phyloP scores from a whole-genome alignment of 2,329 filamentous ascomycete species.

The Ascomycota sp. region DNA sequence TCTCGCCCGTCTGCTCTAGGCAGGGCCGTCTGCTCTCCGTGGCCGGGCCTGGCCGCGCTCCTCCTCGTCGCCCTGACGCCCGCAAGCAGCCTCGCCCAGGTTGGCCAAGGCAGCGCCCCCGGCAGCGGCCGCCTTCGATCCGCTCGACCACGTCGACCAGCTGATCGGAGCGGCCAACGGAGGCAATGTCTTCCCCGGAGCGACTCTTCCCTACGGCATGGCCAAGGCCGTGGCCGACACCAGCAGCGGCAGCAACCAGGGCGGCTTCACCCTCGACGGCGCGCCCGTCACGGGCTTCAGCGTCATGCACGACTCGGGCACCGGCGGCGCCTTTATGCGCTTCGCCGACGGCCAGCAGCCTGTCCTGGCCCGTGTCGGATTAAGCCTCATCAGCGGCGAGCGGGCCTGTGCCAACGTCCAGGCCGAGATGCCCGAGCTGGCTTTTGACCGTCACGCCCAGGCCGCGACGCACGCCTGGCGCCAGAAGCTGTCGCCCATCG shows the following conservation, averaged over 20 bases:
- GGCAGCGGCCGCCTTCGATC: too few species aligned
- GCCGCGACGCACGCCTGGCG: conserved; percentile 38
- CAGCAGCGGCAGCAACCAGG: conserved; percentile 25
- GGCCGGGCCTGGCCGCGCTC: too few species aligned
- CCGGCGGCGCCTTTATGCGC: conserved; percentile 42
- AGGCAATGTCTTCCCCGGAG: conserved; percentile 23
- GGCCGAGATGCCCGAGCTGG: conserved; percentile 44
- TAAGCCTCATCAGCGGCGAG: conserved; percentile 46
- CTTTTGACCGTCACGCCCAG: conserved; percentile 33
- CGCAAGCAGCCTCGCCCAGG: too few species aligned
- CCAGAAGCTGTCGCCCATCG: conserved; percentile 37
- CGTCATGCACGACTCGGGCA: conserved; percentile 37
- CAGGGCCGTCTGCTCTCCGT: too few species aligned
- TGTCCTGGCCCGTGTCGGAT: conserved; percentile 43
- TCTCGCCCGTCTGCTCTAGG: too few species aligned
- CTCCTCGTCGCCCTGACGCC: too few species aligned
- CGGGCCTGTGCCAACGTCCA: conserved; percentile 51
- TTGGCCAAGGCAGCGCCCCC: too few species aligned
- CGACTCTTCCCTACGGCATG: conserved; percentile 25
- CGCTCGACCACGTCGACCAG: conserved; percentile 13
- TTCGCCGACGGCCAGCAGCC: conserved; percentile 30
- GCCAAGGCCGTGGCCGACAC: conserved; percentile 35
- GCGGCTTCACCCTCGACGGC: conserved; percentile 33
- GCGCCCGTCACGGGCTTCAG: conserved; percentile 32
- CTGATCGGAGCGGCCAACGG: conserved; percentile 14